phyloP scores from a whole-genome alignment of 306 rosid species.

The Acacia melanoxylon region DNA sequence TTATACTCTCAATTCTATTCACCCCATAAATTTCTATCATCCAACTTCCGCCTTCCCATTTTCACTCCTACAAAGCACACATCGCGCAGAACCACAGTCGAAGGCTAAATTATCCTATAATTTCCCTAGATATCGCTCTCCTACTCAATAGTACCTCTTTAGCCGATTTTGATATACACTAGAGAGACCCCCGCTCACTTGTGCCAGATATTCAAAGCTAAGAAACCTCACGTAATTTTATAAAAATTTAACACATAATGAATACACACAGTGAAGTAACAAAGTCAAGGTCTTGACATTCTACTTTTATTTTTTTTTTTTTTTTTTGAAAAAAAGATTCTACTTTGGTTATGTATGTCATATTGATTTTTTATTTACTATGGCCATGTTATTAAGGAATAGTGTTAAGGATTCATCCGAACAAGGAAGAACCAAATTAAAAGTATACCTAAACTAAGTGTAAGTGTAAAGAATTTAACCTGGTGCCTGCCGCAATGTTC shows the following conservation, averaged over 20 bases:
- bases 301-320: not conserved
- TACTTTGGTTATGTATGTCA: not conserved
- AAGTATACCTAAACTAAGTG: not conserved
- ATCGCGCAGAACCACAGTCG: not conserved
- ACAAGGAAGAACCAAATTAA: slow-evolving; percentile 24
- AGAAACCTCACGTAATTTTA: not conserved
- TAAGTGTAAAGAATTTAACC: slow-evolving; percentile 20
- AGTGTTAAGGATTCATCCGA: not conserved
- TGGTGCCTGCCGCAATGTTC: slow-evolving; percentile 78
- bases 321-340: too few relatives aligned
- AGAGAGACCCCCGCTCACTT: not conserved
- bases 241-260: not conserved
- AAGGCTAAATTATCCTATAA: slow-evolving; percentile 17
- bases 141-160: not conserved
- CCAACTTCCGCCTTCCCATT: slow-evolving; percentile 18
- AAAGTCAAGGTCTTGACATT: not conserved
- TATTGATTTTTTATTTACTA: slow-evolving; percentile 16
- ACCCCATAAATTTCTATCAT: not conserved
- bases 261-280: not conserved
- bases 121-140: not conserved
- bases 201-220: not conserved
- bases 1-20: not conserved
- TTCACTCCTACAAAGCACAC: slow-evolving; percentile 9
- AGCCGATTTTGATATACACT: not conserved
- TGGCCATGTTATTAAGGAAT: not conserved